Conservation (phyloP, 371 early-diverging fungal genomes). For the Haplosporangium sp. region DNA sequence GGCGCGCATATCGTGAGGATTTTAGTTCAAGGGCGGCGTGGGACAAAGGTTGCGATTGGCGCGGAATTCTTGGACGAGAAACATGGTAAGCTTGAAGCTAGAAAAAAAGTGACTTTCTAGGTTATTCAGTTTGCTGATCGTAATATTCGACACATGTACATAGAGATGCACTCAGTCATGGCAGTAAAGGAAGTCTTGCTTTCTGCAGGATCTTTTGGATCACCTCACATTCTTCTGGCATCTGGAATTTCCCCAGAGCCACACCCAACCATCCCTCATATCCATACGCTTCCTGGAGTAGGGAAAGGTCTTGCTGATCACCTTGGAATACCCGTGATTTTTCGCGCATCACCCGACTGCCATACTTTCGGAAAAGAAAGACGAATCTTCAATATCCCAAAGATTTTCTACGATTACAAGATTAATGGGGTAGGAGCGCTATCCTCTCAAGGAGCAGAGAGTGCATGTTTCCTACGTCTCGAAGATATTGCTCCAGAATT, state of each 20-base stretch:
- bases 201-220: constrained; percentile 45
- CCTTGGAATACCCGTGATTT: constrained; percentile 30
- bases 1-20: constrained; percentile 42
- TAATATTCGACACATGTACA: too few relatives aligned
- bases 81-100: constrained; percentile 17
- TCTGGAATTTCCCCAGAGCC: constrained; percentile 44
- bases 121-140: too few relatives aligned
- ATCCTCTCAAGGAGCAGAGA: constrained; percentile 13
- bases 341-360: constrained; percentile 10
- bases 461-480: constrained; percentile 34
- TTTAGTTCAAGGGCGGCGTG: constrained; percentile 28
- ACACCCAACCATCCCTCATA: constrained; percentile 45
- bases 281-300: constrained; percentile 55
- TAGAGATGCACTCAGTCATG: constrained; percentile 40
- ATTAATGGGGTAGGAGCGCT: constrained; percentile 27
- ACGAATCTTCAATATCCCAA: constrained; percentile 8
- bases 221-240: constrained; percentile 47
- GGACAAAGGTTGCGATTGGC: constrained; percentile 40
- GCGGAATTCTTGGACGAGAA: constrained; percentile 49
- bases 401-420: constrained; percentile 30
- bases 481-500: constrained; percentile 53
- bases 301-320: constrained; percentile 59
- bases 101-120: too few relatives aligned
- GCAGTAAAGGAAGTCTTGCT: constrained; percentile 46
- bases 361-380: not conserved